Conservation (phyloP, 2,329 filamentous ascomycete genomes). For the Arthrobotrys sphaeroides region DNA sequence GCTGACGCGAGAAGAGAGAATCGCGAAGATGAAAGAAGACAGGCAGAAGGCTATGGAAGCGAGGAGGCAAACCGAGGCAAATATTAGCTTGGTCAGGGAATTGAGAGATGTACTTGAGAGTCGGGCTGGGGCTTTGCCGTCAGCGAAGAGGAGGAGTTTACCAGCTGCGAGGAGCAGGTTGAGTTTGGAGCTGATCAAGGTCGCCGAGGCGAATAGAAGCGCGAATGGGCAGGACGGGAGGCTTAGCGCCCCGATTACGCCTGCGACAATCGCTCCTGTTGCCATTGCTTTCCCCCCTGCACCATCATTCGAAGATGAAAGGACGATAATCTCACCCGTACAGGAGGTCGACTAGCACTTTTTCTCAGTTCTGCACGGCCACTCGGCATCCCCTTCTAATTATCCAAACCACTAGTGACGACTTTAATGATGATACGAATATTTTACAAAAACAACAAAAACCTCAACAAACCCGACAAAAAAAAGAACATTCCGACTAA, state of each 20-base stretch:
- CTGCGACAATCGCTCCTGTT: conserved; percentile 27
- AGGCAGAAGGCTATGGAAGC: conserved; percentile 76
- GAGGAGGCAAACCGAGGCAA: conserved; percentile 80
- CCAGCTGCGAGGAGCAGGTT: conserved; percentile 43
- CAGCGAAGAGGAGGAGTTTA: conserved; percentile 54
- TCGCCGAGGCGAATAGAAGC: conserved; percentile 36
- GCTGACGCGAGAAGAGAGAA: conserved; percentile 84
- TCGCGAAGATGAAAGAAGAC: conserved; percentile 87
- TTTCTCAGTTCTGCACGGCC: too few relatives aligned
- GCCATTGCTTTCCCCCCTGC: conserved; percentile 28
- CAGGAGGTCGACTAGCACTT: conserved; percentile 32
- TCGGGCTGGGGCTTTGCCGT: conserved; percentile 59
- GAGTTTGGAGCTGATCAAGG: conserved; percentile 46
- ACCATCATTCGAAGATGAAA: conserved; percentile 22
- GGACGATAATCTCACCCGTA: conserved; percentile 32
- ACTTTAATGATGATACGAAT: conserved; percentile 17
- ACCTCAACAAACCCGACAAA: conserved; percentile 17
- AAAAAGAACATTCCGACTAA: conserved; percentile 23
- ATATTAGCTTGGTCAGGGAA: conserved; percentile 88
- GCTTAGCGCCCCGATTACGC: conserved; percentile 41
- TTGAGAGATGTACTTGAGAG: conserved; percentile 85
- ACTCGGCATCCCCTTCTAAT: neutral
- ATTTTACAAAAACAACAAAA: conserved; percentile 10
- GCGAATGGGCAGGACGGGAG: conserved; percentile 29
- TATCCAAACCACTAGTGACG: neutral